Conservation (phyloP, 352 stramenopile species). For the Phytophthora aleatoria region DNA sequence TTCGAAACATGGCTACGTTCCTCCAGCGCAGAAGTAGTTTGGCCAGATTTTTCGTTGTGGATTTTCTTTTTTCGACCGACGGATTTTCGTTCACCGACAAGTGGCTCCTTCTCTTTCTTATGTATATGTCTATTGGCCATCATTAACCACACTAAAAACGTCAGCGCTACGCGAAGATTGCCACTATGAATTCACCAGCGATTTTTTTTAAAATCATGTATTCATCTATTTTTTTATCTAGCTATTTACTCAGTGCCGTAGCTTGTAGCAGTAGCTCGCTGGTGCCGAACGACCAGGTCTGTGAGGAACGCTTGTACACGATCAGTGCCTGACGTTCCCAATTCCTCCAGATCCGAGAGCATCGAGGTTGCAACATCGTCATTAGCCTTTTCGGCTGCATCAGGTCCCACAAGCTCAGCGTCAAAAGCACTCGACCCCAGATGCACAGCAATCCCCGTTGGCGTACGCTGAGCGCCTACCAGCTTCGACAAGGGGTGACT, state of each 20-base stretch:
- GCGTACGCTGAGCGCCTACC: conserved; percentile 28
- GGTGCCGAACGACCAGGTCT: conserved; percentile 33
- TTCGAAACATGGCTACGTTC: conserved; percentile 51
- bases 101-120: conserved; percentile 23
- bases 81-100: conserved; percentile 6
- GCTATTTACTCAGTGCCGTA: conserved; percentile 22
- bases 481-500: conserved; percentile 33
- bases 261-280: conserved; percentile 30
- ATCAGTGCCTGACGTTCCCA: conserved; percentile 23
- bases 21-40: conserved; percentile 40
- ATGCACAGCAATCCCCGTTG: conserved; percentile 29
- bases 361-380: conserved; percentile 26
- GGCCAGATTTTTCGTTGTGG: neutral
- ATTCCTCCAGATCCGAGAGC: conserved; percentile 31
- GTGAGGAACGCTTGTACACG: conserved; percentile 30
- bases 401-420: conserved; percentile 8
- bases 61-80: conserved; percentile 3
- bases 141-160: conserved; percentile 17
- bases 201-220: conserved; percentile 9
- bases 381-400: conserved; percentile 17
- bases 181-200: conserved; percentile 2
- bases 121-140: conserved; percentile 32
- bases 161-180: conserved; percentile 6
- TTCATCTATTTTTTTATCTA: conserved; percentile 12
- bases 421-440: conserved; percentile 25